Percentiles rank a stretch among this genome's conserved stretches.
Evolutionary conservation across 2,329 filamentous ascomycete genomes (phyloP).

Genomic region (Graphiopsis chlorocephala): DNA sequence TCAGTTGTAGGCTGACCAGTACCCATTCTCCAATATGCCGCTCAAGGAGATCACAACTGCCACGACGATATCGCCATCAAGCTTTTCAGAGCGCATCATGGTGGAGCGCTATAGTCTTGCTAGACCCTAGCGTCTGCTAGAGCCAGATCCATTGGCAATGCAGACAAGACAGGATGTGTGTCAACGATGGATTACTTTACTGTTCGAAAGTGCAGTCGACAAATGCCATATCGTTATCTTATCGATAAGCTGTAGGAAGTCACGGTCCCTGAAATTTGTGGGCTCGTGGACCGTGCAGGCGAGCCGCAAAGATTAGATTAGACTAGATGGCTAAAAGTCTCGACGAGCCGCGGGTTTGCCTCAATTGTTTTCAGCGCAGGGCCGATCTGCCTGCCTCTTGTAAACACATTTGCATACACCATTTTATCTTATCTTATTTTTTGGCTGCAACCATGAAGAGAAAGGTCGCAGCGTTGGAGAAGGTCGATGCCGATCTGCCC

Average conservation of each 20-base stretch:
- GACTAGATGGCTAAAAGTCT: slow-evolving; percentile 11
- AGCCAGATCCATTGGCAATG: neutral
- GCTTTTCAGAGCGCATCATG: neutral
- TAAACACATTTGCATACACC: neutral
- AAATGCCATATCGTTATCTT: neutral
- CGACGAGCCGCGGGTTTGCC: slow-evolving; percentile 7
- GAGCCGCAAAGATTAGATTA: slow-evolving; percentile 1
- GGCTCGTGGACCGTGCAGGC: slow-evolving; percentile 1
- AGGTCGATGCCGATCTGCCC: slow-evolving; percentile 87
- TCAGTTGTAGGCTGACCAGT: neutral
- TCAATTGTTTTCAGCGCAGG: slow-evolving; percentile 1
- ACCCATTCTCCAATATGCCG: neutral
- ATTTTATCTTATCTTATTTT: too few species aligned
- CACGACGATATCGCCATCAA: neutral
- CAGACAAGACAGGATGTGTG: neutral
- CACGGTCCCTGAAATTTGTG: neutral
- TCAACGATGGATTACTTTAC: neutral
- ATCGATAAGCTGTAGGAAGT: neutral
- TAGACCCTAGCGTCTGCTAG: neutral
- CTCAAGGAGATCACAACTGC: neutral
- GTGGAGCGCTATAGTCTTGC: neutral
- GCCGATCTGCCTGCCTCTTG: neutral
- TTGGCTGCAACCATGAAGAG: slow-evolving; percentile 59
- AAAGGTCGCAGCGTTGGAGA: slow-evolving; percentile 88
- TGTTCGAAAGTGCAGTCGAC: neutral